Percentiles rank a stretch among this genome's conserved stretches.
phyloP scores from a whole-genome alignment of 1,284 basidiomycete genomes.

The Ustilago lituana region DNA sequence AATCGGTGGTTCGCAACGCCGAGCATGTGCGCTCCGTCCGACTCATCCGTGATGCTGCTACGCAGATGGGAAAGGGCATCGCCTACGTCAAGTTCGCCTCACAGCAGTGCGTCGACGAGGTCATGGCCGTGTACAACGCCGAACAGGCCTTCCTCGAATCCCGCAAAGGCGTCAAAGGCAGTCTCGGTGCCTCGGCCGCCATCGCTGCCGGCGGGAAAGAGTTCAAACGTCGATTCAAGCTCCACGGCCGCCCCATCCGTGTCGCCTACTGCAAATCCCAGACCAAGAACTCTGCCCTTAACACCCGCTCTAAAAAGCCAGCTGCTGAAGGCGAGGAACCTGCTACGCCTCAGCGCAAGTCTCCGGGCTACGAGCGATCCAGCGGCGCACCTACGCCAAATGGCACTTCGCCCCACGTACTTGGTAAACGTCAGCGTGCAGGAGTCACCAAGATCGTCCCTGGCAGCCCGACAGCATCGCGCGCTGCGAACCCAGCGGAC shows the following conservation, averaged over 20 bases:
- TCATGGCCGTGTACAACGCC: conserved; percentile 60
- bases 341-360: conserved; percentile 28
- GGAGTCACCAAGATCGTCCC: conserved; percentile 15
- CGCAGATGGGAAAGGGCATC: conserved; percentile 96
- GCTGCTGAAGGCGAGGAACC: conserved; percentile 7
- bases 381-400: conserved; percentile 63
- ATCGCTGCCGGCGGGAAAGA: conserved; percentile 51
- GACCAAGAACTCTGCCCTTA: conserved; percentile 29
- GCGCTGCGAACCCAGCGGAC: conserved; percentile 5
- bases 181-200: conserved; percentile 37
- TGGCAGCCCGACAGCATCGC: conserved; percentile 15
- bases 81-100: conserved; percentile 88
- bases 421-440: conserved; percentile 3
- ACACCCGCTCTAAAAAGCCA: background rate
- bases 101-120: conserved; percentile 70
- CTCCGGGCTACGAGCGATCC: conserved; percentile 41
- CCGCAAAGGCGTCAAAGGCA: conserved; percentile 32
- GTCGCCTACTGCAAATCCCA: conserved; percentile 61
- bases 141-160: conserved; percentile 60
- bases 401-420: conserved; percentile 54
- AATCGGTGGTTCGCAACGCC: conserved; percentile 43
- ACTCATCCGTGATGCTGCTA: conserved; percentile 88
- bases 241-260: conserved; percentile 57
- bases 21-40: conserved; percentile 85
- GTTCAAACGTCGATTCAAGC: conserved; percentile 62